These are phyloP conservation scores for Debaryomyces nepalensis DNA, from an alignment of 1,139 yeast species.

Conservation along the genomic window DNA sequence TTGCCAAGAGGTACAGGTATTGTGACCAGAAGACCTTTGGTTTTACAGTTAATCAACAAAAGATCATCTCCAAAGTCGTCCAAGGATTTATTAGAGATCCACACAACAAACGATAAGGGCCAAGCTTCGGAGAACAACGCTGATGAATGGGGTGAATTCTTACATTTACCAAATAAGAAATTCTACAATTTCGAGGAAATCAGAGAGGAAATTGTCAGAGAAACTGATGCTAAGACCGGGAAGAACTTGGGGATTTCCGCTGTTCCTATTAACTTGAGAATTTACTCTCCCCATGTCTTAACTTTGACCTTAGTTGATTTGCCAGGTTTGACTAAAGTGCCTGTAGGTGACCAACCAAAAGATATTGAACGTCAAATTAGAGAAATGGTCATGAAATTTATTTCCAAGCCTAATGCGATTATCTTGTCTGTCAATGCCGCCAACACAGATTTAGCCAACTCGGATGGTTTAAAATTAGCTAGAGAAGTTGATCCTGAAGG, in stretches of 20 bases:
- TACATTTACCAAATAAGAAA: constrained; percentile 89
- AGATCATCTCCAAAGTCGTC: constrained; percentile 42
- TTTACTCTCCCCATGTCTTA: constrained; percentile 93
- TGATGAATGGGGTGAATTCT: constrained; percentile 98
- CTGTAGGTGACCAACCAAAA: constrained; percentile 99
- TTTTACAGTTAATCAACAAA: constrained; percentile 77
- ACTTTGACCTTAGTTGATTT: constrained; percentile 95
- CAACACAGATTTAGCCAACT: constrained; percentile 95
- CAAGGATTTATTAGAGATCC: constrained; percentile 38
- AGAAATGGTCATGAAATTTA: constrained; percentile 92
- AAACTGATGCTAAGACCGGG: constrained; percentile 94
- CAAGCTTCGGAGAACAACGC: constrained; percentile 71
- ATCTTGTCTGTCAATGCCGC: constrained; percentile 96
- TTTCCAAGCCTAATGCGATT: constrained; percentile 95
- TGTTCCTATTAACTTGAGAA: constrained; percentile 89
- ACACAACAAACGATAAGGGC: constrained; percentile 46
- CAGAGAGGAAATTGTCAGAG: constrained; percentile 86
- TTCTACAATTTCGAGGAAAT: constrained; percentile 90
- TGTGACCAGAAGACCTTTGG: constrained; percentile 91
- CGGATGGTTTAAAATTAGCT: constrained; percentile 95
- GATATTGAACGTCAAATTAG: constrained; percentile 94
- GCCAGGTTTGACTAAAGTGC: constrained; percentile 98
- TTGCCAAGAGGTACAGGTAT: constrained; percentile 96
- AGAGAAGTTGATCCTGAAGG: constrained; percentile 99
- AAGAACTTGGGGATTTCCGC: constrained; percentile 91